Base-by-base conservation (phyloP, 2,329 filamentous ascomycete species). In the Westerdykella aurantiaca region DNA sequence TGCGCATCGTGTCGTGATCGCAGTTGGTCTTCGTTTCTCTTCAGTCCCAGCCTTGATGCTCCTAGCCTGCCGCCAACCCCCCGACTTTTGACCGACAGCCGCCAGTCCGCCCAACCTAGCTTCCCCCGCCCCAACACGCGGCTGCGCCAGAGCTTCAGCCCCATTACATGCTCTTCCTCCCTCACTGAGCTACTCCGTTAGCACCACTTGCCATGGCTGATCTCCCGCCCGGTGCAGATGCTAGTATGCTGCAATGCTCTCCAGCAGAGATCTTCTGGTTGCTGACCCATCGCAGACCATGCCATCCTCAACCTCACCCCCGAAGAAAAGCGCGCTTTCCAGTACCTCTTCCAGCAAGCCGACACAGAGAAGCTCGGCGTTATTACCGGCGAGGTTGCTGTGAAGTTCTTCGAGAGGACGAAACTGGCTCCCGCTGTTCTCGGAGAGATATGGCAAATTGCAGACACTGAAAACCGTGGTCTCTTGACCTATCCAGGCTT, bases 391-490 rank as follows among this genome's bases (percentile, higher is more conserved):
- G 93, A 98, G 70, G 80, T 94, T 49, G 93, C 93, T 46, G 90
- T 98, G 67, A 88, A 89, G 67, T 97, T 98, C 75, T 98, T 98
- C 65, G 90, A 97, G 70, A 93, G 93, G 76, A 97, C 93, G 37
- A 84, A 86, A 56, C 77, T 98, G 39, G 82, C 91, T 49, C 88
- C 90, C 42, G 82, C 87, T 49, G 78, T 93, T 39, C 77, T 98
- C 47, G 93, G 91, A 69, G 69, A 95, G 86, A 97, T 98, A 77
- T 98, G 93, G 93, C 91, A 97, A 72, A 93, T 98, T 67, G 91
- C 93, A 56, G 93, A 98, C 72, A 89, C 81, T 54, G 91, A 97
- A 73, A 98, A 98, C 73, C 82, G 90, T 52, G 93, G 93, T 41
- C 86, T 97, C 55, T 75, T 98, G 55, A 96, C 90, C 29, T 89